phyloP scores from a whole-genome alignment of 176 grass and related monocot species.

The Lolium multiflorum region DNA sequence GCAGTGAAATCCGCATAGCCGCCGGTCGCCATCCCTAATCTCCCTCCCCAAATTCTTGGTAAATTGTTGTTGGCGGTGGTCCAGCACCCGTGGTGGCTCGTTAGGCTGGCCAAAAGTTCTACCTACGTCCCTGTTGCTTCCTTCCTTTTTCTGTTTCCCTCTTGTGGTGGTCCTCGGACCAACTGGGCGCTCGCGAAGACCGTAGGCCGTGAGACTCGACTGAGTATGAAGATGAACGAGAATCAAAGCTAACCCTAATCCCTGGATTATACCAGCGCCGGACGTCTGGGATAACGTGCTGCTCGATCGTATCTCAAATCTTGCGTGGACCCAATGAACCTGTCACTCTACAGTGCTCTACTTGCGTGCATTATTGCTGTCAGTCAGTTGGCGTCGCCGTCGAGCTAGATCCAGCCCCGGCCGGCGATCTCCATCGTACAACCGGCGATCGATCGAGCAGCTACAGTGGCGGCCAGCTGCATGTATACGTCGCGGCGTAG shows the following conservation, averaged over 20 bases:
- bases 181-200: slow-evolving; percentile 23
- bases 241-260: background rate
- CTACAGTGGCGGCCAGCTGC: slow-evolving; percentile 2
- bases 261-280: slow-evolving; percentile 18
- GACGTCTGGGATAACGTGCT: background rate
- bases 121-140: slow-evolving; percentile 51
- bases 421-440: background rate
- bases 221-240: background rate
- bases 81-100: background rate
- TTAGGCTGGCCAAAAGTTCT: slow-evolving; percentile 1
- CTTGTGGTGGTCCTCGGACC: slow-evolving; percentile 38
- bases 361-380: slow-evolving; percentile 19
- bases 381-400: background rate
- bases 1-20: too few species aligned
- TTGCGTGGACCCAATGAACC: background rate
- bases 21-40: too few species aligned
- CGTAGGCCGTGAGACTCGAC: background rate
- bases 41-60: background rate
- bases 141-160: background rate
- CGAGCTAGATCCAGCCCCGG: slow-evolving; percentile 10
- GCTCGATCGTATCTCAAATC: background rate
- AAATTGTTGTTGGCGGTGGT: slow-evolving; percentile 38
- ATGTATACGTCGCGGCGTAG: slow-evolving; percentile 1
- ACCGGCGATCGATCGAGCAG: background rate
- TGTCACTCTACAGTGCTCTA: slow-evolving; percentile 15